Base-by-base conservation (phyloP, 345 rosid species). In the Lepidium didymum region DNA sequence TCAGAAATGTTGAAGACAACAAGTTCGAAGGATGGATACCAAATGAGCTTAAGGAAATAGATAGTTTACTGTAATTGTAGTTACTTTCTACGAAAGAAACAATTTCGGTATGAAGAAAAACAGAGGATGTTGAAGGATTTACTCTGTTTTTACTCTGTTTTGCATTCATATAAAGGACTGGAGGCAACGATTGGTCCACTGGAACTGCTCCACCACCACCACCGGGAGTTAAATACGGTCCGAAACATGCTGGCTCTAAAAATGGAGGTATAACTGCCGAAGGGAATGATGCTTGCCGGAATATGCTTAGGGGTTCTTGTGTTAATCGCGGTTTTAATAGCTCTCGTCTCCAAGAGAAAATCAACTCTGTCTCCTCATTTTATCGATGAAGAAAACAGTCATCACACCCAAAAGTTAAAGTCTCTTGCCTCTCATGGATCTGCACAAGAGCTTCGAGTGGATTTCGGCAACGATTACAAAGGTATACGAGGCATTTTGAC, bases 171-270 rank as follows among this genome's bases (percentile, higher is more conserved):
- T 56, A 14, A 29, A 94, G 99, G 49, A 88, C 95, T 18, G 92
- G 87, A 55, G 97, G 96, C 31, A 94, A 94, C 75, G 78, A 84
- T 43, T 94, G 99, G 96, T 87, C 95, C 56, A 64, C 83, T 5
- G 90, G 86, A 62, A 68, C 76, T 11, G 94, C 92, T 63, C 94
- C 96, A 25, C 92, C 96, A n/a, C 92, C 97, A 69, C 97, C 97
- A 1, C 92, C 96, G 3, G 94, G 96, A 38, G 78, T 61, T 15
- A 75, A 57, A 47, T 79, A 81, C 36, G 63, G 76, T 18, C 66
- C 68, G 0, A 67, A 72, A 72, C 27, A 72, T 2, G 40, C 64
- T 0, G 67, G 46, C 45, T 68, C 80, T 21, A 55, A 49, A 1
- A 71, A 12, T 10, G 40, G 70, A n/a, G n/a, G n/a, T 23, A 62